These are phyloP conservation scores for Tremellales sp. DNA, from an alignment of 1,284 basidiomycete genomes.

Conservation along the genomic window DNA sequence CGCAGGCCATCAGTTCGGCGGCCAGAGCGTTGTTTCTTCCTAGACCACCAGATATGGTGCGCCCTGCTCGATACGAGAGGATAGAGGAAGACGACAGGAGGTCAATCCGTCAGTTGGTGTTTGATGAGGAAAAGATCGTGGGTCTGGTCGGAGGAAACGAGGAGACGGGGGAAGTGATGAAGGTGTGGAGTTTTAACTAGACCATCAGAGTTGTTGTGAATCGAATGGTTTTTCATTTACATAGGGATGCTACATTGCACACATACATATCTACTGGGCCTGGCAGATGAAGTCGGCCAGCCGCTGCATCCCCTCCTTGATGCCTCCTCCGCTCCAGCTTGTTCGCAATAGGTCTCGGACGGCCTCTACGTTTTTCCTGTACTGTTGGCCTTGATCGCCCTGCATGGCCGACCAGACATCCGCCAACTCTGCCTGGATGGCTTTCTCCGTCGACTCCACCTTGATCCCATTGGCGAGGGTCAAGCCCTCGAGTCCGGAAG, in stretches of 20 bases:
- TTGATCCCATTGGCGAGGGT: not conserved
- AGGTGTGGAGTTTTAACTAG: constrained; percentile 43
- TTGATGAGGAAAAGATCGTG: constrained; percentile 49
- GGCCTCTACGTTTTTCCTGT: not conserved
- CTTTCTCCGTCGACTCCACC: not conserved
- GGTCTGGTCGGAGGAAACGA: constrained; percentile 26
- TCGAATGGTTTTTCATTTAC: no score
- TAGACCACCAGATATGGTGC: constrained; percentile 20
- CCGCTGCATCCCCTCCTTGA: not conserved
- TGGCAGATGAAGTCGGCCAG: no score
- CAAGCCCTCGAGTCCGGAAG: not conserved
- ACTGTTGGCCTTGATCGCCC: not conserved
- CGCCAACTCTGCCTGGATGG: not conserved
- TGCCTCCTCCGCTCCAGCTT: not conserved
- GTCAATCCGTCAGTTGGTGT: constrained; percentile 37
- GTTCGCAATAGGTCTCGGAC: not conserved
- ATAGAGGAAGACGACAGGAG: constrained; percentile 6
- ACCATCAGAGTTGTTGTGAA: no score
- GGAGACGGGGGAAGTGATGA: constrained; percentile 24
- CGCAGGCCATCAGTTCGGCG: constrained; percentile 38
- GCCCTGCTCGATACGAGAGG: not conserved
- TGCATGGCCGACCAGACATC: not conserved
- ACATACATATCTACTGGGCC: no score
- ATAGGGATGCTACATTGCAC: no score
- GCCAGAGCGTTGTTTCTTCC: constrained; percentile 41